Base-by-base conservation (phyloP, 129 eudicot genomes). In the Helichrysum umbraculigerum region DNA sequence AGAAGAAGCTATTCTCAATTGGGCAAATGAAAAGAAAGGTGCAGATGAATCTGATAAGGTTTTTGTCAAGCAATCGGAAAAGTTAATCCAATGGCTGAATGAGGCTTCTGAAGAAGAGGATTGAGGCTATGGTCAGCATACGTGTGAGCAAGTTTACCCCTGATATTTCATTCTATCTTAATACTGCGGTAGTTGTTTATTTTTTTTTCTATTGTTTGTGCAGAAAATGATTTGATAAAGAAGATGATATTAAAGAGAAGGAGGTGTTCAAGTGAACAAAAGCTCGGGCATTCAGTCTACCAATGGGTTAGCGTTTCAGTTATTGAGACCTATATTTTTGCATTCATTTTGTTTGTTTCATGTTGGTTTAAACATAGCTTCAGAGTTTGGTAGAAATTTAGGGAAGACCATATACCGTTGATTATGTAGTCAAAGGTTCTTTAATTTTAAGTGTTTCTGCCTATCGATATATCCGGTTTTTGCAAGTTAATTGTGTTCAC, bases 21-120 rank as follows among this genome's bases (percentile, higher is more conserved):
- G 98, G 98, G 98, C 89, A n/a, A 44, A 86, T 28, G 98, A 93
- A 74, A 93, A 91, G 76, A 89, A 86, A 76, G 93, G 72, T 66
- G 98, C 98, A n/a, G 98, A 93, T 73, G 98, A 93, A 85, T 79
- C 89, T 0, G 98, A 93, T 83, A 93, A 85, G 63, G 50, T 87
- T 66, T 93, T 90, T 50, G 76, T 93, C 21, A 93, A 88, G 76
- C 89, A 90, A 74, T 78, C 96, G 20, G 98, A 90, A 62, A 80
- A 70, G 72, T 84, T 93, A 44, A 87, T 93, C 75, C 85, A 92
- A 88, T 92, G 98, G 98, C 81, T 92, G 72, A 89, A 92, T 16
- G 96, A 92, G 68, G 98, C 98, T 52, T 84, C 96, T n/a, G 98
- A 92, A 82, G 96, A 92, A 85, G 98, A 92, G 25, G 96, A 88